Evolutionary conservation across 805 yeast species (phyloP), one percentile per base, ranked within the genome.

Genomic region (Tetrapisispora namnaoensis): DNA sequence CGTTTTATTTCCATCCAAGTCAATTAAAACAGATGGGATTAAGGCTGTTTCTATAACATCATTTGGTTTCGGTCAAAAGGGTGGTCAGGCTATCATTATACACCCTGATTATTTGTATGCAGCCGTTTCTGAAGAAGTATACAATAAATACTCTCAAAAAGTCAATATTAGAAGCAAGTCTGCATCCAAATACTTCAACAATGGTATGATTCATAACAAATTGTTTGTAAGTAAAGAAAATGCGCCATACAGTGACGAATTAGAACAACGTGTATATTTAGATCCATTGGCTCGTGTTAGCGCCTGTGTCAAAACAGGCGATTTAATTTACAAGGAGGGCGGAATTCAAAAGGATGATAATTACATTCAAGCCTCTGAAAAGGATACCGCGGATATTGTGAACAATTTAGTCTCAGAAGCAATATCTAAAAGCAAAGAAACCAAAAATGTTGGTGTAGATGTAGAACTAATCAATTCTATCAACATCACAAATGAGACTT

Each of bases 11-110:
- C 98, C 98, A 68, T 87, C 96, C 27, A 84, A 93, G 69, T 74
- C 95, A 27, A 79, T 93, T 64, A 86, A 86, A 73, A 93, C 99
- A 43, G 95, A 90, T 68, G 98, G 99, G 68, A 78, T 93, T 67
- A 93, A 91, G 77, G 99, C 99, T 52, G 95, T 86, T 49, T 86
- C 97, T 37, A 81, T 93, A 45, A 93, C 98, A 6, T 93, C 99
- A 2, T 93, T 93, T 68, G 99, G 99, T 69, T 93, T 93, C 69
- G 99, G 99, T 68, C 99, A 93, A 75, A 93, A 93, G 78, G 99
- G 99, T 74, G 99, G 89, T 49, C 95, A 89, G 70, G 96, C 96
- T 44, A 71, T 93, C 67, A 85, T 82, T 49, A 77, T 93, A 55
- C 95, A 91, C 73, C 86, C 97, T 53, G 96, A 91, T 71, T 93